Conservation (phyloP, 768 basidiomycete genomes). For the Panellus pusillus region DNA sequence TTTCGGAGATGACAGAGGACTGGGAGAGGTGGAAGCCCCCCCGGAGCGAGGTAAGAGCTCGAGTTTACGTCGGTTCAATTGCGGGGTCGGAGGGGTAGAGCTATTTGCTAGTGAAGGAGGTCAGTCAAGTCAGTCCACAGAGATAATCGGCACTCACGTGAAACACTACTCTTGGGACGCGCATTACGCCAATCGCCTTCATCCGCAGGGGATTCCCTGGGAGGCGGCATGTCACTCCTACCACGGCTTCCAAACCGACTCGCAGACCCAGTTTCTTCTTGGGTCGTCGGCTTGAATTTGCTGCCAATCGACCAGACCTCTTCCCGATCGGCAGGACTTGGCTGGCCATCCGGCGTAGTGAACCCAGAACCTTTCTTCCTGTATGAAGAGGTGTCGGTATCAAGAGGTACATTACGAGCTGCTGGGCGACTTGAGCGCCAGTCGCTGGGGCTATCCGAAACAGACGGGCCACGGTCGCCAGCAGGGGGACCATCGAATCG, state of each 20-base stretch:
- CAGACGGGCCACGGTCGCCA: slow-evolving; percentile 43
- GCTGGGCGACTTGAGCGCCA: slow-evolving; percentile 67
- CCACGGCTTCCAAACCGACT: slow-evolving; percentile 50
- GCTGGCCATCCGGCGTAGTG: slow-evolving; percentile 41
- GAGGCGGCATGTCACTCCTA: slow-evolving; percentile 55
- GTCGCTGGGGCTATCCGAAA: slow-evolving; percentile 63
- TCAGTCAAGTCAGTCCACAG: slow-evolving; percentile 11
- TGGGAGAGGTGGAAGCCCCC: slow-evolving; percentile 62
- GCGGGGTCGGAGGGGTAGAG: slow-evolving; percentile 82
- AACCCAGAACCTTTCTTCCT: slow-evolving; percentile 63
- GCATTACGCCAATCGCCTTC: slow-evolving; percentile 74
- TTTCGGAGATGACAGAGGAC: slow-evolving; percentile 80
- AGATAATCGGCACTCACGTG: slow-evolving; percentile 51
- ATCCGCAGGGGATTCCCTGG: slow-evolving; percentile 47
- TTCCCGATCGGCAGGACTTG: slow-evolving; percentile 69
- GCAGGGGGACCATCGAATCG: slow-evolving; percentile 58
- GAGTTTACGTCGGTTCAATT: slow-evolving; percentile 74
- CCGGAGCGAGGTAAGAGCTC: slow-evolving; percentile 83
- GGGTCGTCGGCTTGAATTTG: slow-evolving; percentile 62
- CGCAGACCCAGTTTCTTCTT: slow-evolving; percentile 38
- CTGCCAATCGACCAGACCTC: slow-evolving; percentile 76
- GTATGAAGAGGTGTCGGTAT: slow-evolving; percentile 47
- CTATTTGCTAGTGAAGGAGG: slow-evolving; percentile 47
- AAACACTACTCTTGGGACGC: slow-evolving; percentile 49
- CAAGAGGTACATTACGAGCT: slow-evolving; percentile 38